Evolutionary conservation across 2,329 filamentous ascomycete genomes (phyloP).

Genomic region (Hypoxylon sp.): DNA sequence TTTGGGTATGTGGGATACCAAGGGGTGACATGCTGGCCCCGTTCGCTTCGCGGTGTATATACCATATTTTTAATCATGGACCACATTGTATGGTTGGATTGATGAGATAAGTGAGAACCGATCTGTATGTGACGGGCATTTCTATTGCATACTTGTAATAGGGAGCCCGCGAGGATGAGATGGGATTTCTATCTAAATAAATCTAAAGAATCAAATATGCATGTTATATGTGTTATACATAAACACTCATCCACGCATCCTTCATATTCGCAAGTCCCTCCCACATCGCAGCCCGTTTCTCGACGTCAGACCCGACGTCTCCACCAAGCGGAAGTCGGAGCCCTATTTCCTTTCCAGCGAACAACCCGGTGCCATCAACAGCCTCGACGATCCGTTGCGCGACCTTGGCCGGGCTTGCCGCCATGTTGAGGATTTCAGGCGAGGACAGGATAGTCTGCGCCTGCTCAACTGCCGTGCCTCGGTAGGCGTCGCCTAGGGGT

Average conservation of each 20-base stretch:
- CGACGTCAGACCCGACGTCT: constrained; percentile 22
- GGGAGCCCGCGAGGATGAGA: not conserved
- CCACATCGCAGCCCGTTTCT: constrained; percentile 20
- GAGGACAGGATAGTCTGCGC: constrained; percentile 11
- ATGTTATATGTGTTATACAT: not conserved
- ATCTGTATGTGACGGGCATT: not conserved
- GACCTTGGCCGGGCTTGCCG: constrained; percentile 27
- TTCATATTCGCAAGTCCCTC: constrained; percentile 16
- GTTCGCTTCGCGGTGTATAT: constrained; percentile 14
- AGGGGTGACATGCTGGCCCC: not conserved
- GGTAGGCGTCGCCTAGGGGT: constrained; percentile 40
- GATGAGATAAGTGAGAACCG: not conserved
- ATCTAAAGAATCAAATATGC: not conserved
- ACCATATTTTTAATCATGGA: constrained; percentile 2
- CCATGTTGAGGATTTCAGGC: constrained; percentile 5
- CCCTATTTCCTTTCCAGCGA: constrained; percentile 38
- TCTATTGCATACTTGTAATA: not conserved
- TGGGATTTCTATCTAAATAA: not conserved
- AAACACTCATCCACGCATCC: constrained; percentile 32
- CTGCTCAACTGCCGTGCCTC: constrained; percentile 35
- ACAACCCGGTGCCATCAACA: constrained; percentile 44
- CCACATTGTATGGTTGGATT: not conserved
- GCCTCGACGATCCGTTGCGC: constrained; percentile 46
- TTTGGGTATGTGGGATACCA: not conserved
- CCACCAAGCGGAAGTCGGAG: constrained; percentile 31